Conservation (phyloP, 768 basidiomycete species). For the Cyathus striatus region DNA sequence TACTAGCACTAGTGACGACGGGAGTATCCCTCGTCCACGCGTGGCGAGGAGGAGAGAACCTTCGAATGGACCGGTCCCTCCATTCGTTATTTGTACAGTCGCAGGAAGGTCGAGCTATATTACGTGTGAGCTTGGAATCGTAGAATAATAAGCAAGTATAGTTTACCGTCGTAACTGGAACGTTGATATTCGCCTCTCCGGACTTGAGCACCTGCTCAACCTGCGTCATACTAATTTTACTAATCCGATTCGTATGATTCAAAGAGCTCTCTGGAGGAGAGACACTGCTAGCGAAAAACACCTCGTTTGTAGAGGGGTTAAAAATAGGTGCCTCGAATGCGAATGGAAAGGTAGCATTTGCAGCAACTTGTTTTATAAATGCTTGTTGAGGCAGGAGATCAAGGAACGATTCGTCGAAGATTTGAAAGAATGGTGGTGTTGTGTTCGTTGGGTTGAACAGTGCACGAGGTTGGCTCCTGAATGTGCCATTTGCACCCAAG, state of each 20-base stretch:
- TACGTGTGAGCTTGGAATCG: background rate
- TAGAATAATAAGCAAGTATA: background rate
- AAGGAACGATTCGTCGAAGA: conserved; percentile 38
- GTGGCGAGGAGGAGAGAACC: conserved; percentile 56
- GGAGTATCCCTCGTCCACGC: conserved; percentile 58
- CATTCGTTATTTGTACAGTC: conserved; percentile 65
- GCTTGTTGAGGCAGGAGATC: conserved; percentile 45
- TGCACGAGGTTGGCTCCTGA: too few species aligned
- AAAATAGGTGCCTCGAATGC: conserved; percentile 72
- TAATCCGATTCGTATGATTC: conserved; percentile 51
- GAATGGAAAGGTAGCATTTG: conserved; percentile 51
- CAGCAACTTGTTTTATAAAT: conserved; percentile 47
- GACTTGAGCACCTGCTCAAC: conserved; percentile 35
- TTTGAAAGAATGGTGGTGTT: conserved; percentile 44
- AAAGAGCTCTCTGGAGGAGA: conserved; percentile 47
- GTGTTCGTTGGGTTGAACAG: conserved; percentile 53
- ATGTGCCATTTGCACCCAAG: conserved; percentile 35
- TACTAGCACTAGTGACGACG: conserved; percentile 62
- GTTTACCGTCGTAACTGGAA: conserved; percentile 26
- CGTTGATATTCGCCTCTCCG: conserved; percentile 28
- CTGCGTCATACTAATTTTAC: conserved; percentile 50
- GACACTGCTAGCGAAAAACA: conserved; percentile 61
- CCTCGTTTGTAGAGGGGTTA: conserved; percentile 49
- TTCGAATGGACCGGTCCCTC: conserved; percentile 59
- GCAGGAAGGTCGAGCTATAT: conserved; percentile 53